Conservation (phyloP, 805 yeast species). For the Kazachstania kunashirensis region DNA sequence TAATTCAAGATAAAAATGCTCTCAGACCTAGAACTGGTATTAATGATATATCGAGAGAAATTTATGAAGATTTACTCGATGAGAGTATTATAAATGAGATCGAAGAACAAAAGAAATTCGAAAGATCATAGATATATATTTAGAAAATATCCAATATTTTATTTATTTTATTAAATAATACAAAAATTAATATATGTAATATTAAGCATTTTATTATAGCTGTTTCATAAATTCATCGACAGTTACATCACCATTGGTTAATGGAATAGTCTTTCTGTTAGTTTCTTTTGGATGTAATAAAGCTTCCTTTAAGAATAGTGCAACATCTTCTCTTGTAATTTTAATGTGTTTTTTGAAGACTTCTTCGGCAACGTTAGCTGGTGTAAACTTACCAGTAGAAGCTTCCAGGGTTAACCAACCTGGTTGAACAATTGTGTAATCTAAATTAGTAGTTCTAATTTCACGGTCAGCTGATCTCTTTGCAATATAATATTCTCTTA, state of each 20-base stretch:
- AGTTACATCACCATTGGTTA: constrained; percentile 34
- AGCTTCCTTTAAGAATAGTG: constrained; percentile 34
- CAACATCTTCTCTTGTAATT: constrained; percentile 44
- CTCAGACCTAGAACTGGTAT: constrained; percentile 53
- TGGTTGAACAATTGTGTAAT: constrained; percentile 52
- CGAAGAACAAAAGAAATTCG: constrained; percentile 47
- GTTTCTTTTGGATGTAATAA: constrained; percentile 33
- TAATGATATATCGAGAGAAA: constrained; percentile 42
- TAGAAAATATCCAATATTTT: background rate
- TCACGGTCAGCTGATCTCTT: constrained; percentile 51
- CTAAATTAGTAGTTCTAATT: constrained; percentile 33
- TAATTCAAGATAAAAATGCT: constrained; percentile 38
- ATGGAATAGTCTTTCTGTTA: constrained; percentile 35
- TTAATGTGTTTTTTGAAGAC: constrained; percentile 3
- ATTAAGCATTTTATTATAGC: background rate
- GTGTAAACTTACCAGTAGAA: constrained; percentile 36
- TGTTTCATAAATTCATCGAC: constrained; percentile 17
- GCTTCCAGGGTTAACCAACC: constrained; percentile 26
- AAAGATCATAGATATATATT: constrained; percentile 19
- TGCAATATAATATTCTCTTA: constrained; percentile 46
- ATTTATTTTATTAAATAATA: too few species aligned
- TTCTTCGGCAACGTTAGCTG: constrained; percentile 11
- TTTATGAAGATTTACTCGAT: constrained; percentile 50
- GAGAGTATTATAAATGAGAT: constrained; percentile 54
- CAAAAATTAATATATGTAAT: too few species aligned